Evolutionary conservation across 805 yeast genomes (phyloP).

Genomic region (Starmerella cellae): DNA sequence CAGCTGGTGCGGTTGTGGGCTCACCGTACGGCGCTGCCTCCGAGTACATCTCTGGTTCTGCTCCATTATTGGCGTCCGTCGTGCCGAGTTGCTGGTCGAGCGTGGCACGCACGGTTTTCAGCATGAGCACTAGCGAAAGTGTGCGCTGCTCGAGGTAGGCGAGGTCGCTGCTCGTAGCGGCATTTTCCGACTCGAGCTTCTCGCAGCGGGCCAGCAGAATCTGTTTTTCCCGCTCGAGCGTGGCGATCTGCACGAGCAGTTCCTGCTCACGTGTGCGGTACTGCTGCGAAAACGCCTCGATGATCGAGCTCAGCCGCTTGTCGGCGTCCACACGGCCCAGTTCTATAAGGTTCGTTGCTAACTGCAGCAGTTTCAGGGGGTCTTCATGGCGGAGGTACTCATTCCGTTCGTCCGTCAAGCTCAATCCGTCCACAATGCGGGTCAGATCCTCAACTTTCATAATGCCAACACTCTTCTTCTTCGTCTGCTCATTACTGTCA

Average conservation of each 20-base stretch:
- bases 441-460: slow-evolving; percentile 1
- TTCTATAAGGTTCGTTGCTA: slow-evolving; percentile 7
- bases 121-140: slow-evolving; percentile 14
- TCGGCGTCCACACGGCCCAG: slow-evolving; percentile 6
- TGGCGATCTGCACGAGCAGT: slow-evolving; percentile 7
- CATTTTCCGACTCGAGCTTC: slow-evolving; percentile 7
- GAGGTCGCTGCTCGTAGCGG: slow-evolving; percentile 5
- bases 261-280: slow-evolving; percentile 15
- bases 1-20: no score
- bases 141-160: slow-evolving; percentile 14
- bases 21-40: no score
- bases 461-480: background rate
- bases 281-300: slow-evolving; percentile 12
- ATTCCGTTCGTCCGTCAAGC: no score
- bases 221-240: slow-evolving; percentile 7
- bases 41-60: no score
- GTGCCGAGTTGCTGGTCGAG: no score
- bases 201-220: slow-evolving; percentile 14
- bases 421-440: no score
- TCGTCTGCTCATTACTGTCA: background rate
- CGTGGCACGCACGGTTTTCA: slow-evolving; percentile 9
- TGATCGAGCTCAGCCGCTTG: slow-evolving; percentile 4
- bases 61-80: no score
- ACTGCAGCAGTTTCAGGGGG: slow-evolving; percentile 4
- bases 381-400: no score